Evolutionary conservation across 768 basidiomycete species (phyloP).

Genomic region (Pholiota conissans): DNA sequence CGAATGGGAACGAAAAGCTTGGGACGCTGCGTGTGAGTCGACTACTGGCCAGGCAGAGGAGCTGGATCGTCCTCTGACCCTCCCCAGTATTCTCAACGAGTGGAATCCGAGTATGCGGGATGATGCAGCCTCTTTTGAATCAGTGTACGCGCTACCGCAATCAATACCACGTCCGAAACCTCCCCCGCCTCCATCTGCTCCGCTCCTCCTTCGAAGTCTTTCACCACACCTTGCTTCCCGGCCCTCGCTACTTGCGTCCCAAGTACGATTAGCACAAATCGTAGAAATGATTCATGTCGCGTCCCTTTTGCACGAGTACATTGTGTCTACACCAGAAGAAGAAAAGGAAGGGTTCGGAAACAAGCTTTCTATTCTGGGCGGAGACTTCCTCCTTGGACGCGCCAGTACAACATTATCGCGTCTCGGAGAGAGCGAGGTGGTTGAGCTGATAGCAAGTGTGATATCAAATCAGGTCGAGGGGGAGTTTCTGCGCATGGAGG

Average conservation of each 20-base stretch:
- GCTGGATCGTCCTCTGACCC: conserved; percentile 78
- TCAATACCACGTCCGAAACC: conserved; percentile 33
- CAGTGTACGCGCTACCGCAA: conserved; percentile 51
- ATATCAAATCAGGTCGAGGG: conserved; percentile 97
- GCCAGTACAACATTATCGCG: conserved; percentile 86
- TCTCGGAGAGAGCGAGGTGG: conserved; percentile 85
- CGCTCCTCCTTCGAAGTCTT: conserved; percentile 15
- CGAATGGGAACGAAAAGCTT: conserved; percentile 58
- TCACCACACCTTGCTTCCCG: conserved; percentile 27
- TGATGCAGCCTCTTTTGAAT: conserved; percentile 65
- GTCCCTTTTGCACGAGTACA: conserved; percentile 89
- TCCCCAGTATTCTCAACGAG: conserved; percentile 84
- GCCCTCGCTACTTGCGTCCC: conserved; percentile 73
- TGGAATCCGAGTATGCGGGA: conserved; percentile 89
- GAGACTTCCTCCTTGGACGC: conserved; percentile 93
- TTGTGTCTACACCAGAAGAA: conserved; percentile 68
- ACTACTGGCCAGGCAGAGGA: conserved; percentile 52
- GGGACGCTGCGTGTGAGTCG: conserved; percentile 60
- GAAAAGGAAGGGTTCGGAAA: conserved; percentile 78
- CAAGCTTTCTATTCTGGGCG: conserved; percentile 91
- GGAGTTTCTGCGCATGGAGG: conserved; percentile 81
- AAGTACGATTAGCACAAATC: conserved; percentile 91
- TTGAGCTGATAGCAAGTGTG: conserved; percentile 89
- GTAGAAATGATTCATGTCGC: conserved; percentile 99
- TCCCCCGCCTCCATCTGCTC: conserved; percentile 16